Evolutionary conservation across 75 land plant species (phyloP), one percentile per base, ranked within the genome.

Genomic region (Pseudotsuga menziesii): DNA sequence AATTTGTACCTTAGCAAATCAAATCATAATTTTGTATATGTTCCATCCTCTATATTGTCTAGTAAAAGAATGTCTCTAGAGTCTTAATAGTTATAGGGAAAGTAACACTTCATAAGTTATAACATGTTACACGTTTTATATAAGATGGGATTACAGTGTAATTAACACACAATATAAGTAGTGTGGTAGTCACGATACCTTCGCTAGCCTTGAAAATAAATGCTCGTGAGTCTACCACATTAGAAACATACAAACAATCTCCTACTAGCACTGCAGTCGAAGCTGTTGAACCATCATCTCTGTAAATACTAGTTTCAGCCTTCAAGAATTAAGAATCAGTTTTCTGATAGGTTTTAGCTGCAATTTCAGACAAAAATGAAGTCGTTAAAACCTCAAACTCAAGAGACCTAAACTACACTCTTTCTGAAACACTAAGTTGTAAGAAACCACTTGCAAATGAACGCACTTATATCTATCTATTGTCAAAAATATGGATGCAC

Each of bases 281-380:
- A 74, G 98, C 98, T 73, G 98, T 94, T 59, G 96, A 90, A 20
- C 98, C 98, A 82, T 96, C 98, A 79, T 94, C 98, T 72, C 93
- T 77, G 57, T 77, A 87, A 56, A 83, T 85, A 80, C 82, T 86
- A 56, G 71, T 89, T 73, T 91, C 96, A 25, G 84, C 83, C 63
- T 89, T 88, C 73, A 94, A 82, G 67, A 94, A 94, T 20, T 91
- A 89, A 56, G 75, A 58, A 69, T 94, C 98, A 61, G 98, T 94
- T 76, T 85, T 85, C 76, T 87, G 72, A 81, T 91, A 94, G 44
- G 96, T 91, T 77, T 94, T 93, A 81, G 83, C 96, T 94, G 90
- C 77, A 81, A 56, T 57, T 39, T 67, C 4, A 67, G 22, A 67
- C 7, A 44, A 5, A n/a, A 41, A 32, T 32, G 19, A 67, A n/a